A percentile compares a stretch with the other conserved stretches of the same genome.
These are phyloP conservation scores for Cephaloascus fragrans DNA, from an alignment of 805 yeast genomes.

Conservation along the genomic window DNA sequence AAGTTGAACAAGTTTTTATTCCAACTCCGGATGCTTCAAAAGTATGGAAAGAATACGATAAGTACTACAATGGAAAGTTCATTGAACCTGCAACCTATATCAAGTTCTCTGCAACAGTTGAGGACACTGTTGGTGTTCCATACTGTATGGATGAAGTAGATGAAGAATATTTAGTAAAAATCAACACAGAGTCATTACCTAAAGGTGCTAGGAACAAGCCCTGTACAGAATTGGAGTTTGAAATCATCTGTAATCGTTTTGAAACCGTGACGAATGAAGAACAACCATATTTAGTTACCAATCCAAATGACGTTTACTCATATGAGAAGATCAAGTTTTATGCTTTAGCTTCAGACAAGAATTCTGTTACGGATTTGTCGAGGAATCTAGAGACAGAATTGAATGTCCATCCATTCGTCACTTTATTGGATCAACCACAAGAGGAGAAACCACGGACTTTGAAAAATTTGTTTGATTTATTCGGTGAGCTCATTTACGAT, in stretches of 20 bases:
- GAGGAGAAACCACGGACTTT: slow-evolving; percentile 25
- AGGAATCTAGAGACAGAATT: slow-evolving; percentile 47
- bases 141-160: slow-evolving; percentile 90
- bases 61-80: slow-evolving; percentile 62
- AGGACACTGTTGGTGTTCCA: slow-evolving; percentile 79
- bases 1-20: slow-evolving; percentile 57
- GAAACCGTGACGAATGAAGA: slow-evolving; percentile 68
- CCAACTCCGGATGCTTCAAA: slow-evolving; percentile 95
- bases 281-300: slow-evolving; percentile 84
- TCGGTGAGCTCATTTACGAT: slow-evolving; percentile 61
- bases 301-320: slow-evolving; percentile 65
- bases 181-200: slow-evolving; percentile 28
- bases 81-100: slow-evolving; percentile 71
- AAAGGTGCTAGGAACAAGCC: slow-evolving; percentile 10
- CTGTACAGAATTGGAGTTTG: slow-evolving; percentile 81
- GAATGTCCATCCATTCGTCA: slow-evolving; percentile 43
- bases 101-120: slow-evolving; percentile 90
- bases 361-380: slow-evolving; percentile 49
- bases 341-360: slow-evolving; percentile 29
- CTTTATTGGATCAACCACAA: slow-evolving; percentile 38
- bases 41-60: slow-evolving; percentile 67
- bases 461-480: slow-evolving; percentile 36
- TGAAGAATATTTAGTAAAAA: slow-evolving; percentile 47
- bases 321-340: slow-evolving; percentile 58
- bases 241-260: slow-evolving; percentile 59